phyloP scores from a whole-genome alignment of 257 asterid genomes.

The Penstemon newberryi region DNA sequence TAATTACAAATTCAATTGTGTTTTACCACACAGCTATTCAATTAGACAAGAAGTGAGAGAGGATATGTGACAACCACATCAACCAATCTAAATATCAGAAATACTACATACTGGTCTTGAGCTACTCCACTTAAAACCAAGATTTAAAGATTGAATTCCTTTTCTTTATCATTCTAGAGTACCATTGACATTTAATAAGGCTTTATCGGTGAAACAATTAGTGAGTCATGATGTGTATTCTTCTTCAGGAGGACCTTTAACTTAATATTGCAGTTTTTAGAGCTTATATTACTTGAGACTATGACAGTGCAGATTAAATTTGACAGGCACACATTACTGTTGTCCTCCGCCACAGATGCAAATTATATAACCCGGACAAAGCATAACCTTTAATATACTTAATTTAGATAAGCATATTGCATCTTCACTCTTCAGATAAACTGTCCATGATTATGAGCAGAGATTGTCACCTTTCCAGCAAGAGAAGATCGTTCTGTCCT shows the following conservation, averaged over 20 bases:
- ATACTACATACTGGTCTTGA: neutral
- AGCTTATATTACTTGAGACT: conserved; percentile 3
- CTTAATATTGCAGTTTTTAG: neutral
- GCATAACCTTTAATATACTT: neutral
- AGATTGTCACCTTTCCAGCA: conserved; percentile 61
- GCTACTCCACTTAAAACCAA: neutral
- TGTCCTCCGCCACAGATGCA: neutral
- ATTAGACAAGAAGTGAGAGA: neutral
- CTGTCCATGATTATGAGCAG: conserved; percentile 14
- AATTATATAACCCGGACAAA: conserved; percentile 1
- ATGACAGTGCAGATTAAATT: conserved; percentile 14
- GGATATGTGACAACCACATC: neutral
- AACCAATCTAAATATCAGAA: neutral
- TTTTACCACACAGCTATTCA: neutral
- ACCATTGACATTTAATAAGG: neutral
- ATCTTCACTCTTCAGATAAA: conserved; percentile 11
- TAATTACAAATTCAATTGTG: neutral
- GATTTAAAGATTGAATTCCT: neutral
- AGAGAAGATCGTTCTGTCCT: conserved; percentile 62
- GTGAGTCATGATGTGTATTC: neutral
- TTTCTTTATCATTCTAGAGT: conserved; percentile 2
- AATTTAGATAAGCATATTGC: neutral
- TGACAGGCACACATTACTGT: neutral
- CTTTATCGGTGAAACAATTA: conserved; percentile 1
- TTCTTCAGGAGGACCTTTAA: conserved; percentile 6